phyloP scores from a whole-genome alignment of 345 rosid genomes.

The Anacardium occidentale region DNA sequence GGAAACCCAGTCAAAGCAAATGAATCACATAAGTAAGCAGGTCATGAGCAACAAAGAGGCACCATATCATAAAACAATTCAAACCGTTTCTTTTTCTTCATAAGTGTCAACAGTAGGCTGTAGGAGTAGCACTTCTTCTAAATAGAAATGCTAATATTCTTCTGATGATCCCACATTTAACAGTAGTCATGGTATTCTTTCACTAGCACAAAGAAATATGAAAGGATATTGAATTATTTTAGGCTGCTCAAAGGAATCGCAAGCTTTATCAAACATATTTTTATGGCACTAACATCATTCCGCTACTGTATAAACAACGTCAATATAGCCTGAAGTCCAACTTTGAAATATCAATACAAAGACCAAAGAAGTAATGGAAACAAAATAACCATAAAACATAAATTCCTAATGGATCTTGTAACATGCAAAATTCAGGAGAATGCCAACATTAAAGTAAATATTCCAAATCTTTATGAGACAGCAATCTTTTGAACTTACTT shows the following conservation, averaged over 20 bases:
- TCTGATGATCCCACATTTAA: not conserved
- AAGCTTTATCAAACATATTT: not conserved
- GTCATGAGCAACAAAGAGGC: not conserved
- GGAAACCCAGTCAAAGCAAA: not conserved
- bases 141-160: not conserved
- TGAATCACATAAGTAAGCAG: not conserved
- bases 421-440: not conserved
- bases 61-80: not conserved
- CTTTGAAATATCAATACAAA: not conserved
- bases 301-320: not conserved
- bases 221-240: not conserved
- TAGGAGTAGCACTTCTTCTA: not conserved
- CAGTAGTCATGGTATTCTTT: not conserved
- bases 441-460: not conserved
- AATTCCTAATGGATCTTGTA: not conserved
- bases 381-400: not conserved
- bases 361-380: not conserved
- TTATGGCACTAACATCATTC: not conserved
- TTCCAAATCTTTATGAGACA: not conserved
- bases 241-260: not conserved
- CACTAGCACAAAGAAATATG: not conserved
- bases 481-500: slow-evolving; percentile 43
- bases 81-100: not conserved
- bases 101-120: not conserved
- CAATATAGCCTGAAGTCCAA: not conserved